Evolutionary conservation across 1,139 yeast genomes (phyloP).

Genomic region (Lodderomyces beijingensis): DNA sequence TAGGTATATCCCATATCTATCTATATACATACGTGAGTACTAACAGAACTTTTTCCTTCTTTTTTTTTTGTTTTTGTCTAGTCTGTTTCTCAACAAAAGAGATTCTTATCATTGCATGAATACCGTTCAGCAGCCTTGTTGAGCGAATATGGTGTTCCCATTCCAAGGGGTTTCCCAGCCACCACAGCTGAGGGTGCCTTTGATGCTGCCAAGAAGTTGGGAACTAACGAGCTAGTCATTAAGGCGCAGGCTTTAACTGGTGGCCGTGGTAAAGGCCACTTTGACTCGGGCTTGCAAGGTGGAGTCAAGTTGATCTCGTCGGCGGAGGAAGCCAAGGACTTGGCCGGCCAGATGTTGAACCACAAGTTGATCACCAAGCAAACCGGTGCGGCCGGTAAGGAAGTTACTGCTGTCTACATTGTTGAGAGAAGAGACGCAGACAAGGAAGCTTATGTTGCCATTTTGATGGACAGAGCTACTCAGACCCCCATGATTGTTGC

Average conservation of each 20-base stretch:
- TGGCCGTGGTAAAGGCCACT: slow-evolving; percentile 99
- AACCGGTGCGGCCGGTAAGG: slow-evolving; percentile 96
- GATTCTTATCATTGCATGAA: slow-evolving; percentile 90
- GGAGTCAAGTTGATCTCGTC: slow-evolving; percentile 90
- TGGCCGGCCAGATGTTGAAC: slow-evolving; percentile 85
- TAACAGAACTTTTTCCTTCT: slow-evolving; percentile 1
- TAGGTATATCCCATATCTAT: slow-evolving; percentile 1
- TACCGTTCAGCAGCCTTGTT: slow-evolving; percentile 91
- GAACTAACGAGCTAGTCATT: slow-evolving; percentile 80
- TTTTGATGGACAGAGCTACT: slow-evolving; percentile 87
- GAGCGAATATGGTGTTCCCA: slow-evolving; percentile 78
- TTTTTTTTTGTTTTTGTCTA: slow-evolving; percentile 7
- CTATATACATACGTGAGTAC: slow-evolving; percentile 1
- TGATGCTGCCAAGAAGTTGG: slow-evolving; percentile 62
- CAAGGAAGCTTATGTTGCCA: slow-evolving; percentile 94
- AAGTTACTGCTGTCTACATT: slow-evolving; percentile 92
- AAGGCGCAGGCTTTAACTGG: slow-evolving; percentile 99
- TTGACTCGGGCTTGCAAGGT: slow-evolving; percentile 92
- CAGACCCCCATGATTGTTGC: slow-evolving; percentile 94
- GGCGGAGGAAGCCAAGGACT: slow-evolving; percentile 81
- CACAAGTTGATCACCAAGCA: slow-evolving; percentile 96
- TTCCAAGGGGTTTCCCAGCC: slow-evolving; percentile 90
- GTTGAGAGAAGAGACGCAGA: slow-evolving; percentile 92
- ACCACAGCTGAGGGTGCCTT: slow-evolving; percentile 85
- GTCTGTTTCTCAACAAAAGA: slow-evolving; percentile 34